Evolutionary conservation across 164 flowering plant species (phyloP).

Genomic region (Aristolochia fimbriata): DNA sequence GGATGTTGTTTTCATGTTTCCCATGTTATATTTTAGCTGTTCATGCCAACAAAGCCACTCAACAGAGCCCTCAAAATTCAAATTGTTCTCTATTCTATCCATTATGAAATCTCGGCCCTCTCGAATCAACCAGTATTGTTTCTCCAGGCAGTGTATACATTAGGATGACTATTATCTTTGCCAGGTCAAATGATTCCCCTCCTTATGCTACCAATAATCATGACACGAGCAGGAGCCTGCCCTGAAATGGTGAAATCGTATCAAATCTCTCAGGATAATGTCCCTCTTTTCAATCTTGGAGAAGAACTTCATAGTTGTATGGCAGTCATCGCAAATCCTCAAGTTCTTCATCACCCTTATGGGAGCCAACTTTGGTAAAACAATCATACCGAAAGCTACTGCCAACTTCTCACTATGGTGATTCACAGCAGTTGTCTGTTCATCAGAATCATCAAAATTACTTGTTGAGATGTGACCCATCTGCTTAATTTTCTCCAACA

Average conservation of each 20-base stretch:
- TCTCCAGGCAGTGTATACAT: no score
- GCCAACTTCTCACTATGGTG: slow-evolving; percentile 52
- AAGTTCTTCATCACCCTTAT: slow-evolving; percentile 52
- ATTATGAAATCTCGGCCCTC: no score
- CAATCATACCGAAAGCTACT: slow-evolving; percentile 33
- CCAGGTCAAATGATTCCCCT: no score
- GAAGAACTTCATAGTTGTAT: slow-evolving; percentile 34
- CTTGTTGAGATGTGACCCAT: slow-evolving; percentile 15
- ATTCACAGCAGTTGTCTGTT: slow-evolving; percentile 14
- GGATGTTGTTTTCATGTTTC: no score
- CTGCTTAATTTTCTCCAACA: slow-evolving; percentile 26
- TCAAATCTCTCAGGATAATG: slow-evolving; percentile 37
- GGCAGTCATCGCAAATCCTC: slow-evolving; percentile 46
- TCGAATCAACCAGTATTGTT: no score
- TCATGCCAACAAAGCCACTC: no score
- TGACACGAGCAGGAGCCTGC: slow-evolving; percentile 42
- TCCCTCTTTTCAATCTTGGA: slow-evolving; percentile 33
- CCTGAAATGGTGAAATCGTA: slow-evolving; percentile 41
- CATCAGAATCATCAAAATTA: slow-evolving; percentile 4
- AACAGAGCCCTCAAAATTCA: no score
- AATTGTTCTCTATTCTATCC: no score
- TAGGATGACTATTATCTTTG: no score
- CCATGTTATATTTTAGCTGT: no score
- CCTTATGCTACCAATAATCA: slow-evolving; percentile 34
- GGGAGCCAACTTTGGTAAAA: slow-evolving; percentile 33